Evolutionary conservation across 768 basidiomycete genomes (phyloP).

Genomic region (Suillus alpinus): DNA sequence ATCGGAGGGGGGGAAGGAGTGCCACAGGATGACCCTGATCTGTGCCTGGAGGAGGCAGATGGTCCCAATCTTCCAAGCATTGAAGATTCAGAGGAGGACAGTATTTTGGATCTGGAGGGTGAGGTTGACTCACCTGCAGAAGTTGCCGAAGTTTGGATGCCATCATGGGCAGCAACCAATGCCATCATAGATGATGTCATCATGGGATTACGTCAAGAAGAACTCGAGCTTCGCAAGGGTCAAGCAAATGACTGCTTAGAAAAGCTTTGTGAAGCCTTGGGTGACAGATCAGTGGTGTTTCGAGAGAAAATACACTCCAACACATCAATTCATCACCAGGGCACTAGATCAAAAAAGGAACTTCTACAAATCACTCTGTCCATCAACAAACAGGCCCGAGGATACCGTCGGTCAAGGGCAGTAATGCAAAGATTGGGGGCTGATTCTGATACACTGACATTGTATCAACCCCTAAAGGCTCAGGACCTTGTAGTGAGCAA

Average conservation of each 20-base stretch:
- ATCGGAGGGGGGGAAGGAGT: neutral
- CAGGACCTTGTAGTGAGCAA: slow-evolving; percentile 6
- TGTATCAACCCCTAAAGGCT: neutral
- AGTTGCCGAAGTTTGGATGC: slow-evolving; percentile 5
- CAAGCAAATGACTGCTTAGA: slow-evolving; percentile 9
- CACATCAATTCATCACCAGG: neutral
- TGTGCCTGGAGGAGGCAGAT: neutral
- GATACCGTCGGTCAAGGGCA: neutral
- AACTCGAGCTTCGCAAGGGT: slow-evolving; percentile 5
- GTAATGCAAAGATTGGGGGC: neutral
- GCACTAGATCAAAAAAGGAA: slow-evolving; percentile 1
- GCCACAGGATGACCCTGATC: neutral
- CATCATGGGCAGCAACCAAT: neutral
- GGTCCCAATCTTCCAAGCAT: neutral
- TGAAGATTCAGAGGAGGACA: neutral
- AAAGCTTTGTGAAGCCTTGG: slow-evolving; percentile 1
- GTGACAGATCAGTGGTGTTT: slow-evolving; percentile 6
- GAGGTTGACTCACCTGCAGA: neutral
- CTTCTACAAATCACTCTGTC: neutral
- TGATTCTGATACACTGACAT: neutral
- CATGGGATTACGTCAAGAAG: neutral
- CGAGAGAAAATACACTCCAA: slow-evolving; percentile 2
- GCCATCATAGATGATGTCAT: neutral
- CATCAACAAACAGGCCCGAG: slow-evolving; percentile 1
- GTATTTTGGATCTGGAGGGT: neutral